Conservation (phyloP, 768 basidiomycete species). For the Lanmaoa pseudosensibilis region DNA sequence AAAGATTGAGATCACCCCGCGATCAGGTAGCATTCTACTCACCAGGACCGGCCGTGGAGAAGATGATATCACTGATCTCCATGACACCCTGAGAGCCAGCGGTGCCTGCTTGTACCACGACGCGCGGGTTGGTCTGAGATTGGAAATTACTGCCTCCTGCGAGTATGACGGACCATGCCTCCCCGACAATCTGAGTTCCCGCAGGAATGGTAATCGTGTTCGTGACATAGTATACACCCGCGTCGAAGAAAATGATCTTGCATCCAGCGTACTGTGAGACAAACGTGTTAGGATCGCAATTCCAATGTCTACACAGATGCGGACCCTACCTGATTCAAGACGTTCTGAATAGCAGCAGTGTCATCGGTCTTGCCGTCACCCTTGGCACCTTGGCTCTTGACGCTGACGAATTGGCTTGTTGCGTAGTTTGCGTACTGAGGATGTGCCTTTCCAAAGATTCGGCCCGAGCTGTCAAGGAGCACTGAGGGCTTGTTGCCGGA, state of each 20-base stretch:
- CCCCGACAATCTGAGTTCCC: slow-evolving; percentile 48
- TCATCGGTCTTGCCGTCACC: slow-evolving; percentile 80
- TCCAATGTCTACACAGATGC: not conserved
- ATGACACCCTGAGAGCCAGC: slow-evolving; percentile 47
- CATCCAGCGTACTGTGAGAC: slow-evolving; percentile 57
- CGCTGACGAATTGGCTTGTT: slow-evolving; percentile 64
- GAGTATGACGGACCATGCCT: slow-evolving; percentile 51
- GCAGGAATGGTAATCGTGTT: slow-evolving; percentile 49
- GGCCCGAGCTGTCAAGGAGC: slow-evolving; percentile 57
- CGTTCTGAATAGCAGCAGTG: slow-evolving; percentile 58
- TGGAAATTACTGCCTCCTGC: slow-evolving; percentile 43
- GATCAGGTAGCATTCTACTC: not conserved
- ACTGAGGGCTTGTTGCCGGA: slow-evolving; percentile 49
- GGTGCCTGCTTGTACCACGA: slow-evolving; percentile 46
- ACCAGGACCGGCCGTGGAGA: slow-evolving; percentile 54
- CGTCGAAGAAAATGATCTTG: slow-evolving; percentile 82
- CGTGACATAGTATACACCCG: slow-evolving; percentile 50
- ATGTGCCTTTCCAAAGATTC: slow-evolving; percentile 59
- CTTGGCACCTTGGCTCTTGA: slow-evolving; percentile 63
- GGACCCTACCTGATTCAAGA: slow-evolving; percentile 51
- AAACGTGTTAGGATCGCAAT: not conserved
- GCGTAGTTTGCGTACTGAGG: slow-evolving; percentile 67
- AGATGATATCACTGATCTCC: slow-evolving; percentile 66
- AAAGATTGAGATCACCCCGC: not conserved
- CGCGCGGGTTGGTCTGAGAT: slow-evolving; percentile 38